Evolutionary conservation across 495 filamentous ascomycete genomes (phyloP).

Genomic region (Penicillium daleae): DNA sequence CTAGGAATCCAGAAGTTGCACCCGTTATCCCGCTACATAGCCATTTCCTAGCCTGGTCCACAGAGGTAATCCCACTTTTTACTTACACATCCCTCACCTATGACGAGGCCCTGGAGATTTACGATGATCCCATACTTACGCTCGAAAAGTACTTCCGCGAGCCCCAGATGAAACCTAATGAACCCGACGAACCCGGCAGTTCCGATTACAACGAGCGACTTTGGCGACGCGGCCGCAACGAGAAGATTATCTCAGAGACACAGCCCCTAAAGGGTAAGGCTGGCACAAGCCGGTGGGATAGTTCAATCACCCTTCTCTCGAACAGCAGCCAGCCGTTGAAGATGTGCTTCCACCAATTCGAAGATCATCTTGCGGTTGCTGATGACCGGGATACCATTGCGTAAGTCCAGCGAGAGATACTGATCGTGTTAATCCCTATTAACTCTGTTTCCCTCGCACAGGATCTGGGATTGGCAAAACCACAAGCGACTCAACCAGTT

Average conservation of each 20-base stretch:
- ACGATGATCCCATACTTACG: constrained; percentile 38
- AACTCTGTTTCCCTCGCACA: constrained; percentile 23
- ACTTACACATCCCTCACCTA: constrained; percentile 17
- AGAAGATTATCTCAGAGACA: constrained; percentile 85
- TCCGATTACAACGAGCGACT: constrained; percentile 95
- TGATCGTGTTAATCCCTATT: constrained; percentile 29
- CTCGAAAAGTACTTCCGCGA: constrained; percentile 83
- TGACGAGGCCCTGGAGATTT: neutral
- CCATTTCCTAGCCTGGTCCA: constrained; percentile 91
- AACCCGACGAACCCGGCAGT: constrained; percentile 94
- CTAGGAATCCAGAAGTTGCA: constrained; percentile 55
- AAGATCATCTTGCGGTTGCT: constrained; percentile 91
- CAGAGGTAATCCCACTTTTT: constrained; percentile 61
- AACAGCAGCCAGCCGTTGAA: constrained; percentile 86
- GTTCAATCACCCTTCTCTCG: constrained; percentile 73
- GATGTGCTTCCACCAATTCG: constrained; percentile 97
- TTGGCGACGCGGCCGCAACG: constrained; percentile 92
- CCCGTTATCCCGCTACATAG: constrained; percentile 76
- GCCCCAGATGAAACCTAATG: constrained; percentile 95
- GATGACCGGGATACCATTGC: constrained; percentile 87
- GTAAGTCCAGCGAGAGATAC: constrained; percentile 42
- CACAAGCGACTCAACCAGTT: constrained; percentile 77
- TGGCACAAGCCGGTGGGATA: constrained; percentile 81
- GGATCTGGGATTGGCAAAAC: constrained; percentile 91
- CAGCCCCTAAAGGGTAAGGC: constrained; percentile 91